Evolutionary conservation across 164 flowering plant genomes (phyloP).

Genomic region (Magnolia changhungtana): DNA sequence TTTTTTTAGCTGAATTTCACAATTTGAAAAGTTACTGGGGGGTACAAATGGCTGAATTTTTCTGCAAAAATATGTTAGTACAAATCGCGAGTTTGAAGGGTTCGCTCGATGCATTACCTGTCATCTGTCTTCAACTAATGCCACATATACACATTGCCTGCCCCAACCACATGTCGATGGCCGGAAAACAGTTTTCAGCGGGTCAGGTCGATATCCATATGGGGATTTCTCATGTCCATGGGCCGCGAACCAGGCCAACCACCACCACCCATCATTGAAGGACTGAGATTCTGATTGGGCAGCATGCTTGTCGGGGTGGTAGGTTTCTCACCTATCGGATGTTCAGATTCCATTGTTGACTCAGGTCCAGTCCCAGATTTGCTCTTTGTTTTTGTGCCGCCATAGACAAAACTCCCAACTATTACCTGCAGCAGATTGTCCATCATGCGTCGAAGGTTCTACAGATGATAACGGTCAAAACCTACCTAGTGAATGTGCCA

Average conservation of each 20-base stretch:
- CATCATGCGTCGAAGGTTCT: background rate
- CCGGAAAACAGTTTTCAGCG: constrained; percentile 42
- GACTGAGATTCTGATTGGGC: constrained; percentile 29
- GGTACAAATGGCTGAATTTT: background rate
- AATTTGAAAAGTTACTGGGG: background rate
- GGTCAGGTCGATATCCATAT: constrained; percentile 68
- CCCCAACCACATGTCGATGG: constrained; percentile 10
- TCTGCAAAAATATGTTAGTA: constrained; percentile 25
- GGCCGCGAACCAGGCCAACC: constrained; percentile 58
- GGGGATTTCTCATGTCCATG: constrained; percentile 42
- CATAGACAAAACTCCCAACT: constrained; percentile 44
- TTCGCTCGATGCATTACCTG: background rate
- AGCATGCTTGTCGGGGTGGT: constrained; percentile 27
- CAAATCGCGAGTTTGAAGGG: constrained; percentile 2
- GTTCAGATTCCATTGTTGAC: constrained; percentile 27
- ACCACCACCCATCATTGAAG: constrained; percentile 27
- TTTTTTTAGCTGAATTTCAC: background rate
- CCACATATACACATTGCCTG: constrained; percentile 37
- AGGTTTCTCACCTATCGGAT: constrained; percentile 30
- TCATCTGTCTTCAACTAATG: constrained; percentile 12
- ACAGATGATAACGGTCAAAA: no score
- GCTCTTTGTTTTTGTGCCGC: constrained; percentile 43
- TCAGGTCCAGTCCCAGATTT: constrained; percentile 28
- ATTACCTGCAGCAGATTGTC: constrained; percentile 52
- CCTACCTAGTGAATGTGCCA: no score